Percentiles rank a stretch among this genome's conserved stretches.
phyloP scores from a whole-genome alignment of 2,329 filamentous ascomycete species.

The Fusarium phyllophilum region DNA sequence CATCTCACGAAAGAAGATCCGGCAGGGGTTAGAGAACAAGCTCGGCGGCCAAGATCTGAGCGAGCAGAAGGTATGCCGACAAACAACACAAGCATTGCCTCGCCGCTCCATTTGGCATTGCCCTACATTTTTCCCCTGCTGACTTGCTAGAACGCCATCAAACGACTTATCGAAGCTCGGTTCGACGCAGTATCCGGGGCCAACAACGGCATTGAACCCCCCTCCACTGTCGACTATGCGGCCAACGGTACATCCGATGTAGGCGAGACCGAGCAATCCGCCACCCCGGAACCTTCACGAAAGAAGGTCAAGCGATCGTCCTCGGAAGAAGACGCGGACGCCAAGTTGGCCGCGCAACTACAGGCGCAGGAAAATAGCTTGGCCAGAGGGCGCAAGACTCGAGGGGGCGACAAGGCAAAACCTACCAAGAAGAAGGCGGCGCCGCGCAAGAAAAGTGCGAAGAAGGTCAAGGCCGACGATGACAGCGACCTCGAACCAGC shows the following conservation, averaged over 20 bases:
- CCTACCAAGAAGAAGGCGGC: slow-evolving; percentile 69
- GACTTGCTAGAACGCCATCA: slow-evolving; percentile 66
- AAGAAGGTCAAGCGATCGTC: slow-evolving; percentile 76
- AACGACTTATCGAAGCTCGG: slow-evolving; percentile 75
- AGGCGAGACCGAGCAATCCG: slow-evolving; percentile 60
- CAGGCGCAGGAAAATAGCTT: slow-evolving; percentile 91
- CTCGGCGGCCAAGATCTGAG: slow-evolving; percentile 67
- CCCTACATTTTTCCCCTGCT: slow-evolving; percentile 1
- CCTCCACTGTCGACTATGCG: slow-evolving; percentile 49
- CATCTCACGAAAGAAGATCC: slow-evolving; percentile 72
- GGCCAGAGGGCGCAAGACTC: slow-evolving; percentile 74
- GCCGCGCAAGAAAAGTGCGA: slow-evolving; percentile 77
- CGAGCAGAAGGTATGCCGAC: slow-evolving; percentile 63
- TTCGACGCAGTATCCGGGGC: slow-evolving; percentile 74
- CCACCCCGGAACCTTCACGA: slow-evolving; percentile 57
- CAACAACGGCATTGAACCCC: slow-evolving; percentile 59
- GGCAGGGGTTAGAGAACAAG: slow-evolving; percentile 64
- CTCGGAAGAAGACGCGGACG: slow-evolving; percentile 78
- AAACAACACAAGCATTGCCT: not conserved
- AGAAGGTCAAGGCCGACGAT: slow-evolving; percentile 80
- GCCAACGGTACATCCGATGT: slow-evolving; percentile 49
- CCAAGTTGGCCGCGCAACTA: slow-evolving; percentile 84
- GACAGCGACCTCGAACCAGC: slow-evolving; percentile 79
- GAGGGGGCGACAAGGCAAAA: slow-evolving; percentile 73
- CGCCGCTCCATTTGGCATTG: not conserved